A percentile compares a stretch with the other conserved stretches of the same genome.
Evolutionary conservation across 2,329 filamentous ascomycete species (phyloP).

Genomic region (Blastomyces emzantsi): DNA sequence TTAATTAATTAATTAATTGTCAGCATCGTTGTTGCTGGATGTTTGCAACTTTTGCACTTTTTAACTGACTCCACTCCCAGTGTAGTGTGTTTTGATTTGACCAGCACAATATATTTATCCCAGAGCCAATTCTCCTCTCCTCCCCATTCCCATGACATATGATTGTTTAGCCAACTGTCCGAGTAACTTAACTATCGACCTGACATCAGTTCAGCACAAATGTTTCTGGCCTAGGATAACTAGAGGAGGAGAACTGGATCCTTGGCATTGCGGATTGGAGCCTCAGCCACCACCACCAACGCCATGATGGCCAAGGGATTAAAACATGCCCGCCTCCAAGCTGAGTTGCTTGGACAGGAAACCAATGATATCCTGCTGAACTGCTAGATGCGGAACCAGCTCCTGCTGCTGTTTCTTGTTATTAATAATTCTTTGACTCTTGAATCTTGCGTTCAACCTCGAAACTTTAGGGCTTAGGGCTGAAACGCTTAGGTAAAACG

Average conservation of each 20-base stretch:
- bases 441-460: background rate
- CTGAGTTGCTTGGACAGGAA: background rate
- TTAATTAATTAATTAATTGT: background rate
- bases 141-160: no score
- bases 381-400: background rate
- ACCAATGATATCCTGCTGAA: background rate
- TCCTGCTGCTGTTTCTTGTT: background rate
- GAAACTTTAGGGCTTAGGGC: background rate
- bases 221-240: no score
- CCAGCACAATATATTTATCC: no score
- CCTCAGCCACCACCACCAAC: background rate
- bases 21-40: background rate
- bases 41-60: background rate
- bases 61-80: background rate
- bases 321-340: background rate
- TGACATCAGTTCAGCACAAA: no score
- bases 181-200: no score
- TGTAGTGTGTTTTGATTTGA: no score
- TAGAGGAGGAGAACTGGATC: no score
- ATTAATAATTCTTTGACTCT: background rate
- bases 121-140: no score
- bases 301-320: no score
- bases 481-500: background rate
- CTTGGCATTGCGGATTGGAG: background rate
- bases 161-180: no score